Evolutionary conservation across 2,329 filamentous ascomycete species (phyloP), one percentile per base, ranked within the genome.

Genomic region (Lanzia echinophila): DNA sequence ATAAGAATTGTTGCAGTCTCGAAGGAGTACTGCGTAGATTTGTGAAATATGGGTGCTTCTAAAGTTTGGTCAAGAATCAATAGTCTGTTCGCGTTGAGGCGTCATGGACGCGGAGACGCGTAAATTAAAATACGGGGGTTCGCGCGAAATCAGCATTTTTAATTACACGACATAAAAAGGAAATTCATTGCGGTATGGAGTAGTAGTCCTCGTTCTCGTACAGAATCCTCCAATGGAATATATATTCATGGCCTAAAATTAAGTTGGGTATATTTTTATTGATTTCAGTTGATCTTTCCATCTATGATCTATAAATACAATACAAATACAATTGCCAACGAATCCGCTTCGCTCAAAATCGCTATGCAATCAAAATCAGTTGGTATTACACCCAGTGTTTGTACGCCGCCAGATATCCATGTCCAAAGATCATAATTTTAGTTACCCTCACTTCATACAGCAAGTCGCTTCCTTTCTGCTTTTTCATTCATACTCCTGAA

Each of bases 401-500:
- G 19, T 33, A 13, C 44, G 44, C 44, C 48, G 36, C 24, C 24
- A 28, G 24, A 28, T 28, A 28, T 28, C 17, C 39, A 43, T 20
- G n/a, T 28, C 24, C 24, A 28, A 28, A 28, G 24, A 28, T 28
- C 24, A 28, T 28, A 28, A 28, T 28, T 28, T 28, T 28, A 28
- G 24, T 46, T 36, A 22, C 20, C 13, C 20, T 24, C 19, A 13
- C 50, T 47, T 22, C 48, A 65, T 44, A 59, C 55, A 45, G 54
- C 46, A 45, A 34, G 42, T 41, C 55, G 43, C 36, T 65, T 67
- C 43, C 56, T 53, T 54, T 68, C 63, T 15, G 60, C 62, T 50
- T 62, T 74, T 62, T 83, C 78, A 61, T 97, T 96, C 47, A 89
- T 82, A 11, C 81, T 79, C 51, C 83, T 78, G 33, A 95, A 95